Percentiles rank a stretch among this genome's conserved stretches.
Evolutionary conservation across 2,329 filamentous ascomycete genomes (phyloP).

Genomic region (Dothiorella sarmentorum): DNA sequence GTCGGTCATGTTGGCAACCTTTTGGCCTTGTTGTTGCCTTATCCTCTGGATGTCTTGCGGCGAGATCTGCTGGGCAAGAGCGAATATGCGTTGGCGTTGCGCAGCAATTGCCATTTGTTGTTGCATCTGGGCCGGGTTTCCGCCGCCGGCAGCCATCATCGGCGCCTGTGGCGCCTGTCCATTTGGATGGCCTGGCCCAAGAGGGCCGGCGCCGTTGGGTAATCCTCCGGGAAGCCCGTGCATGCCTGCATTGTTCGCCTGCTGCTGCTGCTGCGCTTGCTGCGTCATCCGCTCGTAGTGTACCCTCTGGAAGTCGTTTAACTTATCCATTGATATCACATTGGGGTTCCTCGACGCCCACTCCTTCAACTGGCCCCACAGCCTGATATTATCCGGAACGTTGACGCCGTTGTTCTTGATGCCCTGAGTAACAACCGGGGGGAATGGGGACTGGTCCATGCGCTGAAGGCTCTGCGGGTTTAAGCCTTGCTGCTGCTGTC

Average conservation of each 20-base stretch:
- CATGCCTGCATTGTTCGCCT: conserved; percentile 18
- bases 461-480: conserved; percentile 34
- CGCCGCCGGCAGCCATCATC: conserved; percentile 33
- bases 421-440: conserved; percentile 25
- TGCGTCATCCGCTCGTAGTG: conserved; percentile 43
- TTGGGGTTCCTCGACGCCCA: conserved; percentile 38
- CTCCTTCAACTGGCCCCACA: conserved; percentile 56
- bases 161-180: conserved; percentile 38
- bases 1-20: conserved; percentile 32
- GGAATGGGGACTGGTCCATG: conserved; percentile 33
- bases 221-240: conserved; percentile 1
- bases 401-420: conserved; percentile 14
- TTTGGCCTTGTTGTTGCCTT: conserved; percentile 21
- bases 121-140: conserved; percentile 7
- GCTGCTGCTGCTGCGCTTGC: conserved; percentile 27
- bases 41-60: conserved; percentile 20
- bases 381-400: conserved; percentile 50
- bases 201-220: conserved; percentile 8
- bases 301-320: conserved; percentile 38
- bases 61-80: conserved; percentile 10
- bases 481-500: conserved; percentile 25
- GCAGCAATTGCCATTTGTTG: conserved; percentile 2
- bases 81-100: conserved; percentile 2
- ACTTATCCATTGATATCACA: conserved; percentile 31
- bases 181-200: conserved; percentile 20